Evolutionary conservation across 2,329 filamentous ascomycete species (phyloP).

Genomic region (Fusarium veterinarium): DNA sequence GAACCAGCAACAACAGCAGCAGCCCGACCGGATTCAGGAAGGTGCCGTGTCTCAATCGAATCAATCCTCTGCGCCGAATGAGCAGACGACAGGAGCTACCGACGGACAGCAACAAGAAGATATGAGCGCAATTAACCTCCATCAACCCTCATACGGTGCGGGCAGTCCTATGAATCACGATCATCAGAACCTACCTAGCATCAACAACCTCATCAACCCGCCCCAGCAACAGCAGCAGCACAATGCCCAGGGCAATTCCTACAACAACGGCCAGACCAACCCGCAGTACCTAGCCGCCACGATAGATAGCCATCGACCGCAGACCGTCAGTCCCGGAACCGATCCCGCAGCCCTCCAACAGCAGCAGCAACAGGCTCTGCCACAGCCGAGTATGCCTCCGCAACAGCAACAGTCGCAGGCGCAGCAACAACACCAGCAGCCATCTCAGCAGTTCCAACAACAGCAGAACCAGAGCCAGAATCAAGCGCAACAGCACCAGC

Average conservation of each 20-base stretch:
- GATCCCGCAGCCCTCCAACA: conserved; percentile 51
- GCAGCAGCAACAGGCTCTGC: conserved; percentile 52
- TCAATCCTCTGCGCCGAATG: conserved; percentile 28
- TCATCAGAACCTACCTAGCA: conserved; percentile 79
- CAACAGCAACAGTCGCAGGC: conserved; percentile 46
- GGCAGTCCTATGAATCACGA: conserved; percentile 53
- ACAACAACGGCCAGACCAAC: conserved; percentile 40
- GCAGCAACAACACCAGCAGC: conserved; percentile 44
- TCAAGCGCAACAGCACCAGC: conserved; percentile 38
- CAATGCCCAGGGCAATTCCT: conserved; percentile 55
- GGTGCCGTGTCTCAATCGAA: conserved; percentile 33
- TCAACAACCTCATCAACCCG: conserved; percentile 83
- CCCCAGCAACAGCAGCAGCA: conserved; percentile 48
- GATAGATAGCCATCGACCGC: conserved; percentile 43
- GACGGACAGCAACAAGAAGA: conserved; percentile 42
- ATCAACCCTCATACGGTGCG: conserved; percentile 43
- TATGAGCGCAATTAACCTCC: conserved; percentile 46
- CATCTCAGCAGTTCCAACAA: conserved; percentile 25
- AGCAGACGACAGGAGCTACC: conserved; percentile 33
- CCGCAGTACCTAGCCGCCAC: conserved; percentile 45
- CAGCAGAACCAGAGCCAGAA: conserved; percentile 25
- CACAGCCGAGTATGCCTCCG: conserved; percentile 47
- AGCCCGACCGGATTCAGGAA: conserved; percentile 40
- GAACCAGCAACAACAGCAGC: conserved; percentile 36
- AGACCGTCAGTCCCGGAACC: conserved; percentile 54